These are phyloP conservation scores for Penstemon newberryi DNA, from an alignment of 257 asterid genomes.

Conservation along the genomic window DNA sequence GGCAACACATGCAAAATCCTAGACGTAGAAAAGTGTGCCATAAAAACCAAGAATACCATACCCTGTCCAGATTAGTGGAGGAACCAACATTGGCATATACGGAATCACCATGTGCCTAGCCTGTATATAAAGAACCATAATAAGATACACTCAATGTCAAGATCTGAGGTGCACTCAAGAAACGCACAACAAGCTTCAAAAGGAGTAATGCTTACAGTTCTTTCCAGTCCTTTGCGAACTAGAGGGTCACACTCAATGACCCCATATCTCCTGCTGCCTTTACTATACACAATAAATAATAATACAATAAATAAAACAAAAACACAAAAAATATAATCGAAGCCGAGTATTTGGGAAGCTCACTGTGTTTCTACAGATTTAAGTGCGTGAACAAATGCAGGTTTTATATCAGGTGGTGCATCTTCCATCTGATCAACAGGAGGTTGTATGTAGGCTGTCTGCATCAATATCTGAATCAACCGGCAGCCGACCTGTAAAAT, in stretches of 20 bases:
- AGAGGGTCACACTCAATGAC: conserved; percentile 95
- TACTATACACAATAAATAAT: conserved; percentile 36
- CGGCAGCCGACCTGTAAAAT: conserved; percentile 80
- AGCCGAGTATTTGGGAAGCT: conserved; percentile 30
- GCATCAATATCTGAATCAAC: conserved; percentile 74
- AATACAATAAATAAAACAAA: conserved; percentile 4
- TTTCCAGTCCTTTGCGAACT: conserved; percentile 89
- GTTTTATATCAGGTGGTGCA: conserved; percentile 83
- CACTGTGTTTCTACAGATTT: conserved; percentile 74
- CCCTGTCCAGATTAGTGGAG: conserved; percentile 94
- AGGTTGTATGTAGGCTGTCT: conserved; percentile 90
- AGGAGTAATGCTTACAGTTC: conserved; percentile 58
- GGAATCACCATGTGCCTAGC: conserved; percentile 99
- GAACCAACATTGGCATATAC: conserved; percentile 97
- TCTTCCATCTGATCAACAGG: conserved; percentile 68
- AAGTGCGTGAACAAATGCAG: conserved; percentile 83
- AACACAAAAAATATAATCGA: conserved; percentile 3
- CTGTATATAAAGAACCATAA: conserved; percentile 45
- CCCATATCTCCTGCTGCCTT: conserved; percentile 80
- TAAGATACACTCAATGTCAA: conserved; percentile 14
- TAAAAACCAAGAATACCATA: conserved; percentile 38
- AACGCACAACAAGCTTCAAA: conserved; percentile 1
- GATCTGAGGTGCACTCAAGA: neutral
- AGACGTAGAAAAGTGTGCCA: no score
- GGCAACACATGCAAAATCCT: no score